Evolutionary conservation across 257 asterid genomes (phyloP).

Genomic region (Gentiana macrophylla): DNA sequence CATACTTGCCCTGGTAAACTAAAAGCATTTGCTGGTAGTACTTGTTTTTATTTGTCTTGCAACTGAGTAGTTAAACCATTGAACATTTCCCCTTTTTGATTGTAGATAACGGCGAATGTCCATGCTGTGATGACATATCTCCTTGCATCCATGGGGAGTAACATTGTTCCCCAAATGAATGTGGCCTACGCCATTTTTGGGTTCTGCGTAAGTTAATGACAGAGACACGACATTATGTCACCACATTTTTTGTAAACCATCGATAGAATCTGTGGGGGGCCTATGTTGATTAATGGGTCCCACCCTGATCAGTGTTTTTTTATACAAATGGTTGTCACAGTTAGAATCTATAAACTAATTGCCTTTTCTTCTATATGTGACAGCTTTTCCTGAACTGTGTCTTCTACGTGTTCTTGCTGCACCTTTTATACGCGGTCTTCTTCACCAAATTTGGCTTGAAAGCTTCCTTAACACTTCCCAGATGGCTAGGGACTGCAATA

Average conservation of each 20-base stretch:
- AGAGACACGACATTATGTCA: too few species aligned
- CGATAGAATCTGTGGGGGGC: too few species aligned
- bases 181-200: constrained; percentile 67
- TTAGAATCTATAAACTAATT: too few species aligned
- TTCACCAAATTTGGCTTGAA: constrained; percentile 76
- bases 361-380: constrained; percentile 3
- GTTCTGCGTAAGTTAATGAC: constrained; percentile 40
- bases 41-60: not conserved
- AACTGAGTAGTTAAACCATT: not conserved
- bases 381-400: constrained; percentile 88
- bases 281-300: too few species aligned
- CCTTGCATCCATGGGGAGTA: constrained; percentile 55
- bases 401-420: constrained; percentile 65
- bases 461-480: constrained; percentile 58
- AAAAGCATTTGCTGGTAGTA: not conserved
- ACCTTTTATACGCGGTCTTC: constrained; percentile 76
- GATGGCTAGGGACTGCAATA: constrained; percentile 69
- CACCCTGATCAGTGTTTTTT: too few species aligned
- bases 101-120: constrained; percentile 70
- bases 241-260: too few species aligned
- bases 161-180: constrained; percentile 71
- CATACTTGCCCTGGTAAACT: constrained; percentile 73
- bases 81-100: not conserved
- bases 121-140: constrained; percentile 64
- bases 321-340: too few species aligned